Percentiles rank a stretch among this genome's conserved stretches.
phyloP scores from a whole-genome alignment of 257 asterid species.

The Scutellaria barbata region DNA sequence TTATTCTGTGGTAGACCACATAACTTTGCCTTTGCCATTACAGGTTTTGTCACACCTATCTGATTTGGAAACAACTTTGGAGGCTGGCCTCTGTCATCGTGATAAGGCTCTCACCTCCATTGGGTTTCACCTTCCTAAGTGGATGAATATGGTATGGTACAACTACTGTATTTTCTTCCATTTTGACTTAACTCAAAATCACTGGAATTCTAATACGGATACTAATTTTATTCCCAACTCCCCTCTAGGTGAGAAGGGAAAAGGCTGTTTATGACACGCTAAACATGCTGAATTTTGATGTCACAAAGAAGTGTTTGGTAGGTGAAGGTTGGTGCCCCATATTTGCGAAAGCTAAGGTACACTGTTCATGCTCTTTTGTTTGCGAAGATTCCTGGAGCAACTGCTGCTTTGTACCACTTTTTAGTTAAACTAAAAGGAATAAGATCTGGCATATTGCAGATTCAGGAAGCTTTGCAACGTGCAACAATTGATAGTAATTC shows the following conservation, averaged over 20 bases:
- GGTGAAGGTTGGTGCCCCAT: conserved; percentile 99
- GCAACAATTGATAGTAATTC: conserved; percentile 96
- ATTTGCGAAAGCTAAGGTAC: conserved; percentile 85
- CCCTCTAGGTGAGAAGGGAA: conserved; percentile 87
- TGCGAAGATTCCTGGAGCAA: conserved; percentile 24
- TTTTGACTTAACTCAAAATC: conserved; percentile 15
- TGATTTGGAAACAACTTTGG: conserved; percentile 89
- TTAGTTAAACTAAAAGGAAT: conserved; percentile 29
- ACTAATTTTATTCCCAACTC: conserved; percentile 37
- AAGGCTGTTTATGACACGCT: conserved; percentile 90
- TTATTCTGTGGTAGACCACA: conserved; percentile 6
- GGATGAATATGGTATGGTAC: conserved; percentile 73
- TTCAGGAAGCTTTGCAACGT: conserved; percentile 91
- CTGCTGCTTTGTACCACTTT: conserved; percentile 31
- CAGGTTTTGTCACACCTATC: conserved; percentile 88
- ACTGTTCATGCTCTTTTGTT: conserved; percentile 28
- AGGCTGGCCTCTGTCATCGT: conserved; percentile 88
- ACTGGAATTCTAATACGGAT: conserved; percentile 19
- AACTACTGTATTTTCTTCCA: conserved; percentile 23
- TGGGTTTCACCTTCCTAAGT: conserved; percentile 77
- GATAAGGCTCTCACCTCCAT: conserved; percentile 77
- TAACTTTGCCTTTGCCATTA: conserved; percentile 38
- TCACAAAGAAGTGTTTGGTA: conserved; percentile 95
- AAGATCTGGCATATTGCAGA: conserved; percentile 54
- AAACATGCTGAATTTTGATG: conserved; percentile 97